Conservation (phyloP, 139 green algal species). For the Chlamydomonas asymmetrica region DNA sequence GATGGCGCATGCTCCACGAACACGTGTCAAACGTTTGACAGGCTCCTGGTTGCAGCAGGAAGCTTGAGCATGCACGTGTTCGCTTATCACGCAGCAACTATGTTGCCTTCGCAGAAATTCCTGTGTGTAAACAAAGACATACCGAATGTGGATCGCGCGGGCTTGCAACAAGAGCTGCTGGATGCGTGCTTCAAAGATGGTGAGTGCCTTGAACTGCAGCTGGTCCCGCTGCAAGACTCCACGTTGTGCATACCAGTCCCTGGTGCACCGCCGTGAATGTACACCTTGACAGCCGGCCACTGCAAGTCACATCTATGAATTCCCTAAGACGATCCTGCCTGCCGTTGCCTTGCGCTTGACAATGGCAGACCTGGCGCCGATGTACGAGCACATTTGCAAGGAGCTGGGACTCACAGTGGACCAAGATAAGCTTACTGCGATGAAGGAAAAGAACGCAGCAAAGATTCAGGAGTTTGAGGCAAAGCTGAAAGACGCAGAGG, state of each 20-base stretch:
- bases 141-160: slow-evolving; percentile 1
- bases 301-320: neutral
- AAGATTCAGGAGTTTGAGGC: slow-evolving; percentile 66
- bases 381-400: slow-evolving; percentile 77
- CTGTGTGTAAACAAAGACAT: slow-evolving; percentile 28
- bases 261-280: neutral
- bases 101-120: slow-evolving; percentile 13
- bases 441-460: slow-evolving; percentile 62
- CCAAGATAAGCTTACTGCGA: slow-evolving; percentile 45
- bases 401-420: slow-evolving; percentile 69
- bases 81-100: neutral
- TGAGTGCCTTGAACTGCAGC: slow-evolving; percentile 52
- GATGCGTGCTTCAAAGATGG: slow-evolving; percentile 38
- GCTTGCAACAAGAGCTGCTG: slow-evolving; percentile 44
- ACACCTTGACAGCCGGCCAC: neutral
- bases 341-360: neutral
- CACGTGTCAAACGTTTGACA: neutral
- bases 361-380: slow-evolving; percentile 60
- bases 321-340: neutral
- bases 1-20: neutral
- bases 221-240: slow-evolving; percentile 9
- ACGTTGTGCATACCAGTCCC: slow-evolving; percentile 23
- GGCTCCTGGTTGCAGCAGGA: neutral
- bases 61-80: neutral
- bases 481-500: slow-evolving; percentile 84